phyloP scores from a whole-genome alignment of 768 basidiomycete species.

The Sarcomyxa edulis region DNA sequence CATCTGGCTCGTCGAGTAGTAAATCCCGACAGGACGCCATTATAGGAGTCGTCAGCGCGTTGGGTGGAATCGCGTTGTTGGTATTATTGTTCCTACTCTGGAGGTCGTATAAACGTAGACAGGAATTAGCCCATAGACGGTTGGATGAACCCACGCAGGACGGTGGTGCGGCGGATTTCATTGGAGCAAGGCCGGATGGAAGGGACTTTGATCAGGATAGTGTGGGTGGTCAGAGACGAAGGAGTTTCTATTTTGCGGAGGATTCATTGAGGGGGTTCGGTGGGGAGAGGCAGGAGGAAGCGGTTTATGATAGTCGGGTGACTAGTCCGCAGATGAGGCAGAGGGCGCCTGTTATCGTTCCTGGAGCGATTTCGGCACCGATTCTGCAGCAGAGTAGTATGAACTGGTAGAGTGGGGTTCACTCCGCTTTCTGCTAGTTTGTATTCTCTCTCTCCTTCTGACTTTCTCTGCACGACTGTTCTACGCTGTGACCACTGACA shows the following conservation, averaged over 20 bases:
- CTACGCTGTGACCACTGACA: too few relatives aligned
- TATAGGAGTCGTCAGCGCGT: conserved; percentile 82
- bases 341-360: conserved; percentile 51
- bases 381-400: conserved; percentile 77
- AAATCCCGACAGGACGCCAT: conserved; percentile 76
- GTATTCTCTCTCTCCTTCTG: too few relatives aligned
- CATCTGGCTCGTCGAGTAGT: conserved; percentile 25
- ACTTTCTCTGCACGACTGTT: too few relatives aligned
- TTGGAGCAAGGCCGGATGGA: conserved; percentile 54
- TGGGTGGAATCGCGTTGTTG: conserved; percentile 73
- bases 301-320: conserved; percentile 12
- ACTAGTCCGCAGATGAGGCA: conserved; percentile 39
- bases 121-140: conserved; percentile 66
- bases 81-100: conserved; percentile 70
- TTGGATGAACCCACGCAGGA: conserved; percentile 50
- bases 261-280: conserved; percentile 68
- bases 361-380: conserved; percentile 69
- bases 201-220: conserved; percentile 75
- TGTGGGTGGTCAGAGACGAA: conserved; percentile 62
- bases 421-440: too few relatives aligned
- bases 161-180: conserved; percentile 20
- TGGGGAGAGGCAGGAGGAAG: conserved; percentile 28
- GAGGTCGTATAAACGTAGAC: conserved; percentile 60
- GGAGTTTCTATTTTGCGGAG: conserved; percentile 86
- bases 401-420: conserved; percentile 90